Base-by-base conservation (phyloP, 2,329 filamentous ascomycete species). In the Monilinia laxa region DNA sequence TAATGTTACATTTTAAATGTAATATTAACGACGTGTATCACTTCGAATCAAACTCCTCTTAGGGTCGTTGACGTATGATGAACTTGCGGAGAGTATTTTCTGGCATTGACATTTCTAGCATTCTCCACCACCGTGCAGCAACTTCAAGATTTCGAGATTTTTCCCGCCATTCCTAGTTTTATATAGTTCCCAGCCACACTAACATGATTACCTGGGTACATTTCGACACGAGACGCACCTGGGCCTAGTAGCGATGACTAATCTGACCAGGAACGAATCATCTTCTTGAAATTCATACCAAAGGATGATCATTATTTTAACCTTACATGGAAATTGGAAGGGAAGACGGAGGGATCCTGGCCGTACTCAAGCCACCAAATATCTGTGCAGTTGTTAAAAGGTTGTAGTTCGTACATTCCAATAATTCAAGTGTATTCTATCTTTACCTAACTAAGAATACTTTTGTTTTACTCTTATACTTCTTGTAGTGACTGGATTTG, bases 291-390 rank as follows among this genome's bases (percentile, higher is more conserved):
- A 20, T 62, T 35, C 25, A 60, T 20, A 38, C 45, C 25, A 23
- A 51, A 23, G 28, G 58, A 51, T 23, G 31, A 38, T 60, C 58
- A 12, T 25, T 42, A 20, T 25, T 60, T 6, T 35, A 35, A 35
- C 25, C 38, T 51, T 38, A n/a, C 9, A 51, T 60, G 16, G n/a
- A 51, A 38, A 38, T 51, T 60, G 45, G 16, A 25, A 47, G 23
- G 18, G 25, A 10, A 45, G 25, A 47, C 25, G 9, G 25, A 5
- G 28, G 28, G 42, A 38, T 49, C 42, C 16, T 47, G 56, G 40
- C 25, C 42, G 57, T 38, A 60, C 31, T 62, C 58, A 62, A 60
- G 28, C 57, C 57, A 60, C 28, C 42, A 10, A 59, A 49, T 59
- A 59, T 59, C 14, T 59, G 40, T 59, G 16, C 40, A 25, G 25